These are phyloP conservation scores for Cercophora samala DNA, from an alignment of 495 filamentous ascomycete genomes.

Conservation along the genomic window DNA sequence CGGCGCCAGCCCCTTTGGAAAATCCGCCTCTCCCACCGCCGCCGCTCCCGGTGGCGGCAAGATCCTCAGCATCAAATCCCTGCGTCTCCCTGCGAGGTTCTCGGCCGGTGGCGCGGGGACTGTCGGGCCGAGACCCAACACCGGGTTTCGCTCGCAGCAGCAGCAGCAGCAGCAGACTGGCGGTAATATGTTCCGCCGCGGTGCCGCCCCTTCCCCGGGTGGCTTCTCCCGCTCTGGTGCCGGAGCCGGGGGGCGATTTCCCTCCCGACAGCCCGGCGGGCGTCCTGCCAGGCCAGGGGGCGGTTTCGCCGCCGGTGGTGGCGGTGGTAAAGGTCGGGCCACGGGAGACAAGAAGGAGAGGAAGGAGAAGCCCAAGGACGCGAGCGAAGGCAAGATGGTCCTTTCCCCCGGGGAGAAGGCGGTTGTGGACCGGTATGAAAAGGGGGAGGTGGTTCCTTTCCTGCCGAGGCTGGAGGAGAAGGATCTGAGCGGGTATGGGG, in stretches of 20 bases:
- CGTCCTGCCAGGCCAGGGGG: neutral
- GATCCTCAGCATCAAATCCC: slow-evolving; percentile 24
- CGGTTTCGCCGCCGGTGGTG: neutral
- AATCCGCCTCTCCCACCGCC: slow-evolving; percentile 1
- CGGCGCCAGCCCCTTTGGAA: slow-evolving; percentile 1
- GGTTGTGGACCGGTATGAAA: slow-evolving; percentile 25
- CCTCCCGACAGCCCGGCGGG: neutral
- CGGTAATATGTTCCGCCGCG: too few species aligned
- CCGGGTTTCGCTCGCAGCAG: neutral
- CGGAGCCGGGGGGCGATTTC: neutral
- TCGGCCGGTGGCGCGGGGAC: neutral
- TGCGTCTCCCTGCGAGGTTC: neutral
- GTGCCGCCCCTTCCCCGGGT: too few species aligned
- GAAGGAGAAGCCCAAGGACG: slow-evolving; percentile 9
- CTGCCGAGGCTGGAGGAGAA: slow-evolving; percentile 24
- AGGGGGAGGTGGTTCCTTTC: slow-evolving; percentile 31
- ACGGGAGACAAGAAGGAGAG: neutral
- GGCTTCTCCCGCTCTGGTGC: neutral
- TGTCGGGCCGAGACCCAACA: neutral
- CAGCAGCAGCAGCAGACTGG: too few species aligned
- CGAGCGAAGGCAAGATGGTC: slow-evolving; percentile 16
- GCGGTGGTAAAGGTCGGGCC: slow-evolving; percentile 1
- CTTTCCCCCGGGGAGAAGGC: slow-evolving; percentile 24
- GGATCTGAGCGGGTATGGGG: slow-evolving; percentile 31
- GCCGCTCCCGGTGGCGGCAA: slow-evolving; percentile 7